Evolutionary conservation across 371 early-diverging fungal species (phyloP), one percentile per base, ranked within the genome.

Genomic region (Enterocytospora artemiae): DNA sequence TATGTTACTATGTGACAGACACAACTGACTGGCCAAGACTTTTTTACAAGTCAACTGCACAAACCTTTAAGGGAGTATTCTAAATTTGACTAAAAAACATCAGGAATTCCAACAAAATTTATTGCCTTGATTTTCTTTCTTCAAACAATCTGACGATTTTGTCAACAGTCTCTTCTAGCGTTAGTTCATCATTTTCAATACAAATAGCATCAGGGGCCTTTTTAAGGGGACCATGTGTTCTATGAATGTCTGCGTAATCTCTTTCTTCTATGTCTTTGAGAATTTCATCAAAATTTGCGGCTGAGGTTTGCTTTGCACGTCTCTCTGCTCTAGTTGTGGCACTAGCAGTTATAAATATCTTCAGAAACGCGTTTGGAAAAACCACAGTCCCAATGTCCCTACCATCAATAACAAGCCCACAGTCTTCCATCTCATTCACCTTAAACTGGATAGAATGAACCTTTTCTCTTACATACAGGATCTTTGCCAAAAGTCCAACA

Each of bases 401-500:
- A 4, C 93, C 93, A 73, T 92, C 93, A 85, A 91, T 87, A 4
- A 91, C 87, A 18, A 89, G 75, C 22, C 89, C 88, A 1, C 68
- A 65, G 1, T 79, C 55, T 0, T 61, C 64, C 1, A 53, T 57
- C 4, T 80, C 70, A 16, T 83, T 83, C 9, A 79, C 60, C 0
- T 57, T 68, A 0, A 84, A 80, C 64, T 88, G 87, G 43, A 85
- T 82, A 3, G 81, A 65, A 0, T 83, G 73, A 4, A 88, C 77
- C 0, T 82, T 81, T 0, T 81, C 63, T 9, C 90, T 80, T 1
- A 91, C 83, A 0, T 51, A 60, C 1, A 79, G 71, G 48, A 84
- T 82, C 44, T 85, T 81, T 1, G 90, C 89, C 0, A 91, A 77
- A 0, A 76, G 71, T 1, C 82, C 80, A 2, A 88, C 86, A 30